These are phyloP conservation scores for Trametes versicolor DNA, from an alignment of 1,284 basidiomycete genomes.

Conservation along the genomic window DNA sequence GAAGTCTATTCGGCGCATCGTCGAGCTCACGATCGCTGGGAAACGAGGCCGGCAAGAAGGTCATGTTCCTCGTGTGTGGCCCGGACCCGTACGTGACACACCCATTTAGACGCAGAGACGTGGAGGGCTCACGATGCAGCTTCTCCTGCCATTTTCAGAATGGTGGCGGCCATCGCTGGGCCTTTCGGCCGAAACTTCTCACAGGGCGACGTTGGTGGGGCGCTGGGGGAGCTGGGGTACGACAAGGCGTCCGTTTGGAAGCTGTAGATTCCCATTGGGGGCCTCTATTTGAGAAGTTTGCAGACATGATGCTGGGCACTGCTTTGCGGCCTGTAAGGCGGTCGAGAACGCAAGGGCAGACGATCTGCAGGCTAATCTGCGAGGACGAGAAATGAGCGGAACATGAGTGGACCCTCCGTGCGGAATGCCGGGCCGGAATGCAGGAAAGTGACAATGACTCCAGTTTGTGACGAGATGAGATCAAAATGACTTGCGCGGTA, in stretches of 20 bases:
- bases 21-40: conserved; percentile 33
- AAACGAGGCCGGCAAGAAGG: conserved; percentile 46
- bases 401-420: conserved; percentile 23
- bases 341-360: conserved; percentile 6
- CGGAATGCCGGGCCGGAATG: conserved; percentile 19
- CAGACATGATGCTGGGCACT: conserved; percentile 1
- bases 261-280: conserved; percentile 44
- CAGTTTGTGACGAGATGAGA: conserved; percentile 32
- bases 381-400: conserved; percentile 21
- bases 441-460: conserved; percentile 27
- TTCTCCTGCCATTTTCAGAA: conserved; percentile 53
- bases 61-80: conserved; percentile 79
- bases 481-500: conserved; percentile 29
- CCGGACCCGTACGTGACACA: conserved; percentile 73
- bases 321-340: background rate
- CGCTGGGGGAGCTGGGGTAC: conserved; percentile 73
- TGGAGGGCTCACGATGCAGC: conserved; percentile 17
- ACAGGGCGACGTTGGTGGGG: conserved; percentile 75
- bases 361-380: conserved; percentile 6
- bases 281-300: background rate
- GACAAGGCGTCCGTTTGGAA: conserved; percentile 74
- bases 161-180: conserved; percentile 79
- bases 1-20: conserved; percentile 44
- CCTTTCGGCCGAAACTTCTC: conserved; percentile 80
- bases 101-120: conserved; percentile 10